Base-by-base conservation (phyloP, 176 grass and related monocot genomes). In the Echinochloa phyllopogon region DNA sequence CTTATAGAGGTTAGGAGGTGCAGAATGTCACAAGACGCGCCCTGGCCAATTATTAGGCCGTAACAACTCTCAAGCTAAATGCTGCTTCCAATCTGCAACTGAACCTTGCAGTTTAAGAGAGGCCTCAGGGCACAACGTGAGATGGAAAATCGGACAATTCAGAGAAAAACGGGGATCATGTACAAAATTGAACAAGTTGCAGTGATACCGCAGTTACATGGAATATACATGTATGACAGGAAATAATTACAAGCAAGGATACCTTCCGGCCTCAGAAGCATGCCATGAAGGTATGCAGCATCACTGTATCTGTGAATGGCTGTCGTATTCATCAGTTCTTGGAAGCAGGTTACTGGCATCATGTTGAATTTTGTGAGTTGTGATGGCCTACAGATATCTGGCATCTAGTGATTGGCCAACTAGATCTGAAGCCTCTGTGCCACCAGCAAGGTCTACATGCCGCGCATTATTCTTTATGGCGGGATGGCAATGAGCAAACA, bases 401-500 rank as follows among this genome's bases (percentile, higher is more conserved):
- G 44, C 36, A 70, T 50, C 36, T 24, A 33, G n/a, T 51, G 38
- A 76, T 36, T 18, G 33, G 61, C 33, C 53, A 52, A 42, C 20
- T 45, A 44, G 47, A 69, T 69, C 50, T 39, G 27, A 64, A 86
- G 61, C 58, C 51, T 65, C 41, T 72, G 59, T 65, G 78, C 41
- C 11, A 44, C 38, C 73, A 79, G 52, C 44, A 68, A 36, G 61
- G 25, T 53, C 69, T 21, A 24, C 50, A 77, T 87, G 39, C 27
- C 53, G 67, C 86, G 59, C 47, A 59, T 29, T 74, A 11, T 68
- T 83, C 60, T 90, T 41, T 73, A 13, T 55, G 47, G 66, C 65
- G 57, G 21, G 63, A 20, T 57, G 52, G n/a, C 15, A 47, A 64
- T 75, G 62, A 70, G 42, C 33, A 72, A 50, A 70, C 70, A 73